A percentile compares a stretch with the other conserved stretches of the same genome.
Conservation (phyloP, 192 early-diverging fungal species). For the Podila horticola region DNA sequence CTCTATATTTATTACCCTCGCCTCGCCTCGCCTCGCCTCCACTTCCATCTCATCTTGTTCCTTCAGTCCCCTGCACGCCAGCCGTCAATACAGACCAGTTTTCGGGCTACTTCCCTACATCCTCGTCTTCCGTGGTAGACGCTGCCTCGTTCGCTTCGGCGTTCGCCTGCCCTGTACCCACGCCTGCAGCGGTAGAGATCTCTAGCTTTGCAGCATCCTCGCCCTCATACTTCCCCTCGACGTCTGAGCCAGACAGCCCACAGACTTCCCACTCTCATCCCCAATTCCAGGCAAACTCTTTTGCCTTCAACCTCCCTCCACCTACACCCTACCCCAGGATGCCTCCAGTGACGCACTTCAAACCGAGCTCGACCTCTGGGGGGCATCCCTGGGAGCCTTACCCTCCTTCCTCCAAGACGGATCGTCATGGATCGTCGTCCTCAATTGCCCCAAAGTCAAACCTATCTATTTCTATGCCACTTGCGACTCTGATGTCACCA, state of each 20-base stretch:
- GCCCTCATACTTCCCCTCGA: slow-evolving; percentile 42
- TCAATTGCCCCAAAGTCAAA: slow-evolving; percentile 32
- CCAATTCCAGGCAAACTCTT: slow-evolving; percentile 7
- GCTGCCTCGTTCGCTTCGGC: slow-evolving; percentile 10
- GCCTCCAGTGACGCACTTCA: slow-evolving; percentile 18
- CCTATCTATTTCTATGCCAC: slow-evolving; percentile 33
- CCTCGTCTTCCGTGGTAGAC: neutral
- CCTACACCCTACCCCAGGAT: slow-evolving; percentile 11
- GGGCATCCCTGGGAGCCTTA: slow-evolving; percentile 32
- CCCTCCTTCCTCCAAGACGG: slow-evolving; percentile 5
- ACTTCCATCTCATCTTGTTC: neutral
- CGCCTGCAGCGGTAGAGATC: slow-evolving; percentile 43
- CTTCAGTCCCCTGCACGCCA: neutral
- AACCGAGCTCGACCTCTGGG: neutral
- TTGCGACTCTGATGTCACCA: slow-evolving; percentile 38
- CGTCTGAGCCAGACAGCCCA: slow-evolving; percentile 1
- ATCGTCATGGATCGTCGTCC: slow-evolving; percentile 18
- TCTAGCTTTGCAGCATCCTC: slow-evolving; percentile 40
- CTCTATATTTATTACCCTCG: neutral
- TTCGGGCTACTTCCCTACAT: neutral
- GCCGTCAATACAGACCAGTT: slow-evolving; percentile 3
- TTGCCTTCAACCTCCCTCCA: slow-evolving; percentile 23
- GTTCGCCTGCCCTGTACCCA: slow-evolving; percentile 29
- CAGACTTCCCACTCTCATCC: slow-evolving; percentile 4
- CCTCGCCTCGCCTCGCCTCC: neutral